These are phyloP conservation scores for Rubus idaeus DNA, from an alignment of 306 rosid species.

Conservation along the genomic window DNA sequence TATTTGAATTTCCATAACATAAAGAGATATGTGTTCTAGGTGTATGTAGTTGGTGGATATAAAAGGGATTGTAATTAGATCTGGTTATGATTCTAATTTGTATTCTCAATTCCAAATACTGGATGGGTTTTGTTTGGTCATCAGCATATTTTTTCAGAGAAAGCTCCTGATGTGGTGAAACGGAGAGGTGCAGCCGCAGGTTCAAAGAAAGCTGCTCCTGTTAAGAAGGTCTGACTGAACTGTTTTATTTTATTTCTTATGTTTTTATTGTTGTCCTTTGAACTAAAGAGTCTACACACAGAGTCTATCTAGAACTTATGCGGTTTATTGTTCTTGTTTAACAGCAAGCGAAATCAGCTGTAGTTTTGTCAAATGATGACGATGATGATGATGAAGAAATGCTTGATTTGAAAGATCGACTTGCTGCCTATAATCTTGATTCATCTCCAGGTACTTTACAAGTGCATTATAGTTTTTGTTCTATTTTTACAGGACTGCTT, in stretches of 20 bases:
- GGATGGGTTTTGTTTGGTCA: too few relatives aligned
- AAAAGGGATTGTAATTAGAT: too few relatives aligned
- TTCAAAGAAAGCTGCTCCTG: conserved; percentile 49
- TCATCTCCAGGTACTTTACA: conserved; percentile 62
- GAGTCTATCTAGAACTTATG: too few relatives aligned
- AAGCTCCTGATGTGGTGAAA: conserved; percentile 50
- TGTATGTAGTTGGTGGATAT: too few relatives aligned
- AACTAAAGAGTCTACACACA: too few relatives aligned
- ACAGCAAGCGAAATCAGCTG: conserved; percentile 37
- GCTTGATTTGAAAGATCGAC: conserved; percentile 79
- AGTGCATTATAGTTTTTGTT: not conserved
- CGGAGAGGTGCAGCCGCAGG: conserved; percentile 53
- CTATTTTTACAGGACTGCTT: not conserved
- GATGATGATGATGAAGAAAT: conserved; percentile 48
- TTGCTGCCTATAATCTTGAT: conserved; percentile 82
- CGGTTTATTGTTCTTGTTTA: not conserved
- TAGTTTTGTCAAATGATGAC: conserved; percentile 32
- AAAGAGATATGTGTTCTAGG: too few relatives aligned
- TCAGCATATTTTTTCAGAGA: conserved; percentile 36
- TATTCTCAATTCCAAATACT: too few relatives aligned
- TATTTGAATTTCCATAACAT: too few relatives aligned
- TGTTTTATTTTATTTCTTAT: not conserved
- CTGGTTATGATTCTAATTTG: too few relatives aligned
- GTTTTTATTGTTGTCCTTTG: too few relatives aligned
- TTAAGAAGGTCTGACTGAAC: conserved; percentile 46